Evolutionary conservation across 441 rosid species (phyloP).

Genomic region (Mallotus japonicus): DNA sequence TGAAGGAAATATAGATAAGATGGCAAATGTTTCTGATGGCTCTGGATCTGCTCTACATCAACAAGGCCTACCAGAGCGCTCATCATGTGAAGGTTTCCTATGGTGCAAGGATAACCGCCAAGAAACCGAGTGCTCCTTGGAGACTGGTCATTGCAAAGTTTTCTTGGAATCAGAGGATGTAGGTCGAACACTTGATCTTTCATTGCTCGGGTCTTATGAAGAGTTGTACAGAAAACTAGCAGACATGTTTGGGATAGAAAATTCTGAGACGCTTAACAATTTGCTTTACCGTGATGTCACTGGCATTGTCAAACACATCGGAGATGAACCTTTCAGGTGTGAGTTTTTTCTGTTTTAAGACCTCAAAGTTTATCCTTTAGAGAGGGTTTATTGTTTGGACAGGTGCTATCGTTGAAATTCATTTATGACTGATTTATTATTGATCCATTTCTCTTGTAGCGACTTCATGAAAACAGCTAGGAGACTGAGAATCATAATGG

Average conservation of each 20-base stretch:
- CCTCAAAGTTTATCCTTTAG: background rate
- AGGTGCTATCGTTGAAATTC: background rate
- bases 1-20: conserved; percentile 41
- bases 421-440: conserved; percentile 7
- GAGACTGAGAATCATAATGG: conserved; percentile 53
- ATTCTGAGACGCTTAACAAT: conserved; percentile 36
- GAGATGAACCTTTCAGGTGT: conserved; percentile 59
- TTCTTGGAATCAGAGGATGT: conserved; percentile 64
- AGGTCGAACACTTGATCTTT: conserved; percentile 57
- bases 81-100: conserved; percentile 31
- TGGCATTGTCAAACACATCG: conserved; percentile 50
- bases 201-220: conserved; percentile 48
- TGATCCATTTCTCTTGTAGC: conserved; percentile 37
- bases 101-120: conserved; percentile 33
- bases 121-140: conserved; percentile 35
- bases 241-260: conserved; percentile 49
- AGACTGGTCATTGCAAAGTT: conserved; percentile 56
- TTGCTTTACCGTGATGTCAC: conserved; percentile 44
- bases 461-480: conserved; percentile 51
- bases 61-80: conserved; percentile 29
- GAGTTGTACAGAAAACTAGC: conserved; percentile 50
- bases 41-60: conserved; percentile 54
- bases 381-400: no score
- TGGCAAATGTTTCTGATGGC: conserved; percentile 47
- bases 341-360: background rate